Evolutionary conservation across 495 filamentous ascomycete genomes (phyloP), one percentile per base, ranked within the genome.

Genomic region (Hypoxylon lienhwacheense): DNA sequence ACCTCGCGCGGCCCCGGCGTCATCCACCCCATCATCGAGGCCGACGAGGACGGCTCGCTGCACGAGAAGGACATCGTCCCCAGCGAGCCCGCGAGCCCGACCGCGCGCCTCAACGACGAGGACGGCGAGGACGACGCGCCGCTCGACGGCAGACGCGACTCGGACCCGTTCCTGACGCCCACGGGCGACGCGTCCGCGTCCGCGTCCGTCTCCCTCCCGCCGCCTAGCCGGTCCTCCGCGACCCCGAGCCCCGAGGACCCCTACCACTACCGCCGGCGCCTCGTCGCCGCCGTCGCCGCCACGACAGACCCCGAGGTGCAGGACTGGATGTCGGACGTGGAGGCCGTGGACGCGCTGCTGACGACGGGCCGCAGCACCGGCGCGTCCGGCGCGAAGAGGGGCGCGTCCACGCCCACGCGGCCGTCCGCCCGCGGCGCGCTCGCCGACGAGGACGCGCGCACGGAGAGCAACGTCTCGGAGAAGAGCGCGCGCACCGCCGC

Each of bases 31-130:
- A 83, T 83, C 39, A 76, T 78, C 45, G 80, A 83, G 53, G 76
- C 78, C 0, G 84, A 87, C 42, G 90, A 95, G 31, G 88, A 91
- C 41, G 83, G 81, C 22, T 66, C 76, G 7, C 67, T 65, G 16
- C 76, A 76, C 59, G 68, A 46, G 49, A 65, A 53, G 11, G 57
- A 53, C 46, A 65, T 59, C 14, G 41, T n/a, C n/a, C n/a, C 57
- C 1, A 58, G 53, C 28, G 61, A 59, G 46, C 61, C 61, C 15
- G 40, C 51, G n/a, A 61, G 53, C 28, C 57, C 64, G 1, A n/a
- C 3, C 53, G 11, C 61, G 54, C n/a, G n/a, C n/a, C n/a, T n/a
- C n/a, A n/a, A n/a, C n/a, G n/a, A n/a, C n/a, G n/a, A n/a, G n/a
- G n/a, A n/a, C n/a, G n/a, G n/a, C n/a, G n/a, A n/a, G 6, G 57